Evolutionary conservation across 2,329 filamentous ascomycete genomes (phyloP), one percentile per base, ranked within the genome.

Genomic region (Alternaria burnsii): DNA sequence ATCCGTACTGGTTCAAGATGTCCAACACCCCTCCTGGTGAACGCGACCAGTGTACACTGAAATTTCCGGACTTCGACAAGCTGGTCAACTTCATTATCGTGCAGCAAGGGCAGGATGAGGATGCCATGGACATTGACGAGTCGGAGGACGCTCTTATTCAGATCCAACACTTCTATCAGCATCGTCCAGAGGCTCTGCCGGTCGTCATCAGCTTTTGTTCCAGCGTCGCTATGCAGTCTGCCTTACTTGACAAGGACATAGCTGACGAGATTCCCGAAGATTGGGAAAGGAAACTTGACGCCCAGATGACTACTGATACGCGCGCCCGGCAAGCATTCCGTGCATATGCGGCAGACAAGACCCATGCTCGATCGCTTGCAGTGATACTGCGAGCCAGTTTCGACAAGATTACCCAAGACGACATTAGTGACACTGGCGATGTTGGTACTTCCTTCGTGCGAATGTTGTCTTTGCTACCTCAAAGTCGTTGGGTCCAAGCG

Each of bases 201-300:
- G 81, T 89, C n/a, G 88, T 91, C 1, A 82, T 95, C 26, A 84
- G 84, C 5, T 96, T 93, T 69, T 88, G 88, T 62, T 83, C 87
- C 18, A 85, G 86, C 56, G 82, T 90, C 30, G 79, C 90, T 4
- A 79, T 90, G 36, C 82, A 86, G 66, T 81, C 87, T 71, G 87
- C 88, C 41, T 77, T 89, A 26, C 59, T 69, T 22, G 74, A 79
- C 12, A 80, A 81, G 12, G 72, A 76, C 1, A 78, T 84, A 14
- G 73, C 76, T 3, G 76, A 85, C 24, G 84, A 86, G 10, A 76
- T 93, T 24, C 90, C 94, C 67, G 88, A 90, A 46, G 91, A 94
- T 63, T 98, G 95, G 95, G 91, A 93, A 74, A 85, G 89, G 46
- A 90, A 91, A 67, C 82, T 98, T 3, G 91, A 94, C 67, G 87